Conservation (phyloP, 495 filamentous ascomycete genomes). For the Neurospora discreta region DNA sequence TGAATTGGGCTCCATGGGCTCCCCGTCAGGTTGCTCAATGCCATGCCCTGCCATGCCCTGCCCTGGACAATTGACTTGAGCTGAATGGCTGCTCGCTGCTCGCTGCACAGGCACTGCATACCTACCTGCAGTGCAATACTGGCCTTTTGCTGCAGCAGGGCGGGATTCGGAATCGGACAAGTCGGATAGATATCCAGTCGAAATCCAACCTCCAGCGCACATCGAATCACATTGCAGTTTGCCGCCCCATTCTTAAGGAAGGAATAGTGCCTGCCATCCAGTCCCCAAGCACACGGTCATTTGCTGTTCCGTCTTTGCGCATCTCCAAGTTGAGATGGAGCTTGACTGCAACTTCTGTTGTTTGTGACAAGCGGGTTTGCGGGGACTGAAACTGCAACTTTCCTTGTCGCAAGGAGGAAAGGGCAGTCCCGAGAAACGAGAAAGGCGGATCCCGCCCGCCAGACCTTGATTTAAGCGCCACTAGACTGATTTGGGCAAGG, state of each 20-base stretch:
- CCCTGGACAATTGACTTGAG: background rate
- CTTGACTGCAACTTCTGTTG: background rate
- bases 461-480: background rate
- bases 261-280: background rate
- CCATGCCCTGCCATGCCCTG: background rate
- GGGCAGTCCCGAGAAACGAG: background rate
- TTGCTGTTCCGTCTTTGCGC: background rate
- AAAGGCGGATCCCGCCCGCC: background rate
- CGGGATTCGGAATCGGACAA: background rate
- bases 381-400: background rate
- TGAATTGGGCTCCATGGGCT: background rate
- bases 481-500: background rate
- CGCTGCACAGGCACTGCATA: background rate
- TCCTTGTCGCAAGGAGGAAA: background rate
- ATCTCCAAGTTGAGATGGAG: background rate
- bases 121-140: background rate
- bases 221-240: background rate
- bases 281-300: background rate
- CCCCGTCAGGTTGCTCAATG: background rate
- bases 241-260: background rate
- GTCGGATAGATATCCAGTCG: background rate
- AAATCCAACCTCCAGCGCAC: background rate
- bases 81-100: background rate
- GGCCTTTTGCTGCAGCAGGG: background rate
- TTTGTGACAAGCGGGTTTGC: background rate